Percentiles rank a stretch among this genome's conserved stretches.
phyloP scores from a whole-genome alignment of 345 rosid species.

The Excoecaria cochinchinensis region DNA sequence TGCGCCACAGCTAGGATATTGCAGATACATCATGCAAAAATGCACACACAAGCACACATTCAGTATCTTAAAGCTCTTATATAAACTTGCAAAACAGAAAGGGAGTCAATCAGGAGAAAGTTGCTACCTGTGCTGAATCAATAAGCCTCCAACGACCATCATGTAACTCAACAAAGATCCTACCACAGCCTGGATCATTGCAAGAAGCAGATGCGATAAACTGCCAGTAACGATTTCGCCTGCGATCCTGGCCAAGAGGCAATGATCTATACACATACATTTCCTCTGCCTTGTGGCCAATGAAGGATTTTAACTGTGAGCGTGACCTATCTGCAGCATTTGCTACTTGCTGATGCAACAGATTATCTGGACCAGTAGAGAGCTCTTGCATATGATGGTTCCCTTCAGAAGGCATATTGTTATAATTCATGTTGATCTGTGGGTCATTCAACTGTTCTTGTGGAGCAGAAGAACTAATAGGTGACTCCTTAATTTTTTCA shows the following conservation, averaged over 20 bases:
- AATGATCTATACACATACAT: conserved; percentile 67
- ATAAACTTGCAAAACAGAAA: background rate
- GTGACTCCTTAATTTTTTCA: conserved; percentile 29
- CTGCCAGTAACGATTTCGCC: conserved; percentile 88
- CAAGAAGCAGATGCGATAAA: conserved; percentile 65
- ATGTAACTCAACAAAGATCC: conserved; percentile 74
- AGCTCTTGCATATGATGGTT: conserved; percentile 59
- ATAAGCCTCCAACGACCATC: conserved; percentile 81
- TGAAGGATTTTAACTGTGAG: conserved; percentile 64
- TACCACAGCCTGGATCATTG: conserved; percentile 84
- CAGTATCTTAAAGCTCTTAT: background rate
- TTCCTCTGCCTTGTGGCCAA: conserved; percentile 85
- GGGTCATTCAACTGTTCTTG: conserved; percentile 42
- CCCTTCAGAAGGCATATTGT: conserved; percentile 38
- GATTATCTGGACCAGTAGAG: conserved; percentile 47
- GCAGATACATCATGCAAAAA: conserved; percentile 9
- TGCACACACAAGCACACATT: background rate
- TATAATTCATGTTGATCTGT: conserved; percentile 37
- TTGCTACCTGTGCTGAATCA: conserved; percentile 68
- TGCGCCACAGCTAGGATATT: background rate
- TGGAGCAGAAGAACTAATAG: conserved; percentile 34
- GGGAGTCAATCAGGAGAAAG: background rate
- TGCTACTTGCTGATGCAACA: conserved; percentile 56
- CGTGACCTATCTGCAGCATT: conserved; percentile 65
- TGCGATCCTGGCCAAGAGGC: conserved; percentile 89